phyloP scores from a whole-genome alignment of 805 yeast species.

The Priceomyces fermenticarens region DNA sequence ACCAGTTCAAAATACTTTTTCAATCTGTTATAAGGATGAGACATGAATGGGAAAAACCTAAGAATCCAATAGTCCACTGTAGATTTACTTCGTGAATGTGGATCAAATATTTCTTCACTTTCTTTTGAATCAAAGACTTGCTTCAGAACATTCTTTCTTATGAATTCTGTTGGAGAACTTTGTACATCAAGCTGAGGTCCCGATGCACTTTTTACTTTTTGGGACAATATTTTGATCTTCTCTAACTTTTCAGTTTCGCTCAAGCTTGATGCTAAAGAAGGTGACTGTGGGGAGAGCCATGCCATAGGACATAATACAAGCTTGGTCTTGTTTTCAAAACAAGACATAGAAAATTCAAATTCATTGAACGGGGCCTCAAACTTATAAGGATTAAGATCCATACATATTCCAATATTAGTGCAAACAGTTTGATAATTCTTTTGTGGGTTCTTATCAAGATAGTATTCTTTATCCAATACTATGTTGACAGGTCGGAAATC shows the following conservation, averaged over 20 bases:
- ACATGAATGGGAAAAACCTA: conserved; percentile 62
- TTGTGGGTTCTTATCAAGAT: conserved; percentile 15
- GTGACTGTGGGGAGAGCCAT: conserved; percentile 65
- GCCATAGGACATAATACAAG: conserved; percentile 80
- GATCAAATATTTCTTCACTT: conserved; percentile 10
- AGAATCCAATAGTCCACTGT: conserved; percentile 73
- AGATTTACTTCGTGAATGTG: conserved; percentile 40
- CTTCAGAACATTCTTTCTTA: neutral
- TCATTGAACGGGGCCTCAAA: conserved; percentile 74
- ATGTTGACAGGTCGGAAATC: conserved; percentile 55
- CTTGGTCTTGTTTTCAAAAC: conserved; percentile 45
- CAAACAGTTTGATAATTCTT: conserved; percentile 15
- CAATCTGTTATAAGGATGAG: conserved; percentile 26
- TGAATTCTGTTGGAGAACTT: neutral
- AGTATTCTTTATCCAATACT: conserved; percentile 16
- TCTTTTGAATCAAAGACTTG: neutral
- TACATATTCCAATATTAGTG: conserved; percentile 79
- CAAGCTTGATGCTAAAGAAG: conserved; percentile 22
- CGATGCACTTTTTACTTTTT: conserved; percentile 3
- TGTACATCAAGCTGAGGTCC: neutral
- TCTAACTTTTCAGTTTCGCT: neutral
- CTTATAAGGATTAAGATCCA: conserved; percentile 88
- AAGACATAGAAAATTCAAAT: conserved; percentile 66
- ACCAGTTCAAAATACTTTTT: conserved; percentile 21
- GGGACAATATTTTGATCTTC: conserved; percentile 6